Conservation (phyloP, 1,284 basidiomycete species). For the Moesziomyces aphidis region DNA sequence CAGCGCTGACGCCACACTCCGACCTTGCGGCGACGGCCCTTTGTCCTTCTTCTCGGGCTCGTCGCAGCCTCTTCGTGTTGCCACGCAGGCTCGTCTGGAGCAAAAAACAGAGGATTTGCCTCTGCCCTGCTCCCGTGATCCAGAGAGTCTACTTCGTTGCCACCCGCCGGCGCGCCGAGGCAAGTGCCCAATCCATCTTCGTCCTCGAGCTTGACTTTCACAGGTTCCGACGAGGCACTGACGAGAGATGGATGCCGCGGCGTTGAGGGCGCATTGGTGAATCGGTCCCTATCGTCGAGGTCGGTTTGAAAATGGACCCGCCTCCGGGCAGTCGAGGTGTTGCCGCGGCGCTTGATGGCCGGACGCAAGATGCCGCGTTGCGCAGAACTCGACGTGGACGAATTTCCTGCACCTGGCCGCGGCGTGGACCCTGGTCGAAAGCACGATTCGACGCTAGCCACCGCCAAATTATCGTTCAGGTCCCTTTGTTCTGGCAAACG, state of each 20-base stretch:
- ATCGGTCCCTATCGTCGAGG: neutral
- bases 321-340: neutral
- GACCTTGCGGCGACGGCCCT: no score
- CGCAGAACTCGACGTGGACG: no score
- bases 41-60: no score
- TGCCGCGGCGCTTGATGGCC: neutral
- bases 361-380: no score
- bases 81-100: no score
- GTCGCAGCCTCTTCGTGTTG: no score
- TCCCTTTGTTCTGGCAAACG: neutral
- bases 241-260: neutral
- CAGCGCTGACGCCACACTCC: no score
- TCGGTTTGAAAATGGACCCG: neutral
- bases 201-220: conserved; percentile 6
- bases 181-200: neutral
- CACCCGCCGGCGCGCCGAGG: neutral
- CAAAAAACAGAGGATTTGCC: no score
- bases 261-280: neutral
- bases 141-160: neutral
- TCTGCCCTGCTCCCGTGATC: no score
- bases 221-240: neutral
- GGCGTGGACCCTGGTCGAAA: neutral
- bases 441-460: neutral
- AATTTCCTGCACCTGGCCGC: neutral
- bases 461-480: neutral